Percentiles rank a stretch among this genome's conserved stretches.
Conservation (phyloP, 106 monocot species). For the Dactylorhiza incarnata region DNA sequence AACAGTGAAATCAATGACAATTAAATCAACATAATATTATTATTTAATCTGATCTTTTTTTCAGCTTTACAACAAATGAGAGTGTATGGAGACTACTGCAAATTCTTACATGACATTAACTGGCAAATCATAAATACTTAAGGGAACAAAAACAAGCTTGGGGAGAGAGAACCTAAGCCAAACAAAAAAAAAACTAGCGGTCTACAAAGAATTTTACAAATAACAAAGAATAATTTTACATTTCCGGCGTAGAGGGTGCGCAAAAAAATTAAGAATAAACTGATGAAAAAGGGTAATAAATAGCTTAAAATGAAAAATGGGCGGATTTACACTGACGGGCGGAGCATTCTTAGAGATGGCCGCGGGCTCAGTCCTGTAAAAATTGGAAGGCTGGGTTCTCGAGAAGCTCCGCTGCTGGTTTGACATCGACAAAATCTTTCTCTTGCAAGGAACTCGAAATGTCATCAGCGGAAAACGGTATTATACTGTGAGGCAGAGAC, state of each 20-base stretch:
- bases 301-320: not conserved
- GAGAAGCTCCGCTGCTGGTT: slow-evolving; percentile 50
- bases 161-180: too few species aligned
- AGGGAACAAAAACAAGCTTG: too few species aligned
- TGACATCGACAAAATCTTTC: slow-evolving; percentile 44
- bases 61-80: too few species aligned
- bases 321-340: slow-evolving; percentile 3
- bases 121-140: too few species aligned
- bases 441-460: slow-evolving; percentile 37
- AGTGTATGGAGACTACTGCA: too few species aligned
- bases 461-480: slow-evolving; percentile 66
- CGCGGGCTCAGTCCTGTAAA: slow-evolving; percentile 46
- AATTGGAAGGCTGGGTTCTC: slow-evolving; percentile 67
- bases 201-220: not conserved
- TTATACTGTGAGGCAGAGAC: slow-evolving; percentile 21
- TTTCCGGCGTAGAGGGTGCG: not conserved
- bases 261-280: slow-evolving; percentile 7
- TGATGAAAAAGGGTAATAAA: not conserved
- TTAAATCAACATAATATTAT: too few species aligned
- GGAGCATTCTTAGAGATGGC: not conserved
- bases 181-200: not conserved
- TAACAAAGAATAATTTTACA: slow-evolving; percentile 7
- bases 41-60: too few species aligned
- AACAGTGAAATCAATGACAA: too few species aligned
- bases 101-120: too few species aligned